phyloP scores from a whole-genome alignment of 176 grass and related monocot genomes.

The Oryza punctata region DNA sequence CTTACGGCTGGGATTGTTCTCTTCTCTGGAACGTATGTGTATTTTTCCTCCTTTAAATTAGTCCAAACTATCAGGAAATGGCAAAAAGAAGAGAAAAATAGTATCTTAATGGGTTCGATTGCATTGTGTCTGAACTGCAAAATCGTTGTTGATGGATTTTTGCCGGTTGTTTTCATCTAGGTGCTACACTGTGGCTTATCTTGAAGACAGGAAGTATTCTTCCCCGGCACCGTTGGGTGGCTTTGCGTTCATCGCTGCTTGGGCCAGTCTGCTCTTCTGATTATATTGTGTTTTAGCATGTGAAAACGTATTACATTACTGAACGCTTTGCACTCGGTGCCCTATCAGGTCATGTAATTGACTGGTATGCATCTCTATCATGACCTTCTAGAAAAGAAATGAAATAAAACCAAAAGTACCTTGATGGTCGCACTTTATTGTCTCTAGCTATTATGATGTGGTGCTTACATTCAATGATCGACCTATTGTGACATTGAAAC shows the following conservation, averaged over 20 bases:
- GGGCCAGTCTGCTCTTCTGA: slow-evolving; percentile 89
- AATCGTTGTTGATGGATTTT: neutral
- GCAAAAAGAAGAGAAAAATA: neutral
- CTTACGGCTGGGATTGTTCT: slow-evolving; percentile 76
- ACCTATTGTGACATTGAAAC: too few relatives aligned
- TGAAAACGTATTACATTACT: slow-evolving; percentile 18
- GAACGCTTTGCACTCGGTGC: neutral
- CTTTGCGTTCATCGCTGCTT: slow-evolving; percentile 83
- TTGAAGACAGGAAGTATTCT: slow-evolving; percentile 82
- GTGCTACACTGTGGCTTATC: slow-evolving; percentile 84
- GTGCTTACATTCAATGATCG: neutral
- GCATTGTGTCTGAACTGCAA: neutral
- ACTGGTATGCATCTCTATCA: neutral
- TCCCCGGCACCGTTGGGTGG: slow-evolving; percentile 77
- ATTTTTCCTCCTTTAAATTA: neutral
- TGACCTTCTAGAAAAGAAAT: slow-evolving; percentile 4
- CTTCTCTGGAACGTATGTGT: slow-evolving; percentile 92
- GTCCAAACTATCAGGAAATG: neutral
- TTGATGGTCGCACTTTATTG: neutral
- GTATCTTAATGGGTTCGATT: neutral
- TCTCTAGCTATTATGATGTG: slow-evolving; percentile 8
- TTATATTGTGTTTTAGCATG: slow-evolving; percentile 2
- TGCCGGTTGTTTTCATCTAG: slow-evolving; percentile 40
- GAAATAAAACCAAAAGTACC: slow-evolving; percentile 30
- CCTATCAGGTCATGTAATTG: slow-evolving; percentile 17